Percentiles rank a stretch among this genome's conserved stretches.
phyloP scores from a whole-genome alignment of 140 eudicot genomes.

The Oenanthe javanica region DNA sequence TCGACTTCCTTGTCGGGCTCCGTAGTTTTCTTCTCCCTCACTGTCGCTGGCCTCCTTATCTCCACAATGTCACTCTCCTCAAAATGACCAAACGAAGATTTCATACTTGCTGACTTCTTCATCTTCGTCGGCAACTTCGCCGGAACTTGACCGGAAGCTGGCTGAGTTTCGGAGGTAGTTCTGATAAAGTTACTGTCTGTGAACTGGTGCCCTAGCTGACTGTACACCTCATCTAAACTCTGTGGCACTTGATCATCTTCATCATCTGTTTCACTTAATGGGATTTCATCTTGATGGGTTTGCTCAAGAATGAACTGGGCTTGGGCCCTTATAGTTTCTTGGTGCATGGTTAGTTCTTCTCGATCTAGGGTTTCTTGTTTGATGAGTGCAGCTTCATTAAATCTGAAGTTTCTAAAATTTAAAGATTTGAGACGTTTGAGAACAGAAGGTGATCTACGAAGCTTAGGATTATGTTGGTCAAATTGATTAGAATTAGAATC shows the following conservation, averaged over 20 bases:
- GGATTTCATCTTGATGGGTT: conserved; percentile 8
- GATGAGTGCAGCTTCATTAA: conserved; percentile 28
- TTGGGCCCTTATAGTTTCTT: not conserved
- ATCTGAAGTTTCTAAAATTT: conserved; percentile 33
- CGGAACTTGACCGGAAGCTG: conserved; percentile 65
- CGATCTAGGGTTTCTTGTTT: conserved; percentile 19
- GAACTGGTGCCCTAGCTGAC: not conserved
- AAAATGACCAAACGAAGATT: conserved; percentile 62
- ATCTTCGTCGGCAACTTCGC: conserved; percentile 55
- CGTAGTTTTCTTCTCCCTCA: conserved; percentile 37
- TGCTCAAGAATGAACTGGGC: conserved; percentile 12
- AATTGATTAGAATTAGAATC: not conserved
- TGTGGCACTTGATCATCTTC: not conserved
- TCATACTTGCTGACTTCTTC: conserved; percentile 73
- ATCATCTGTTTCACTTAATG: conserved; percentile 1
- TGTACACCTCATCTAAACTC: conserved; percentile 4
- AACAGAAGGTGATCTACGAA: conserved; percentile 46
- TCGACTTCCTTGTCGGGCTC: conserved; percentile 66
- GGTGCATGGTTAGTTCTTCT: conserved; percentile 10
- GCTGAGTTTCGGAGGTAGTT: conserved; percentile 51
- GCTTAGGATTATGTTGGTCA: conserved; percentile 16
- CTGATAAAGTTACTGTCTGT: not conserved
- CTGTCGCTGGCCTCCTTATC: conserved; percentile 67
- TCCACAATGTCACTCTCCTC: conserved; percentile 55
- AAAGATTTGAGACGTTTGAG: conserved; percentile 67